Percentiles rank a stretch among this genome's conserved stretches.
Conservation (phyloP, 306 rosid genomes). For the Aeschynomene evenia region DNA sequence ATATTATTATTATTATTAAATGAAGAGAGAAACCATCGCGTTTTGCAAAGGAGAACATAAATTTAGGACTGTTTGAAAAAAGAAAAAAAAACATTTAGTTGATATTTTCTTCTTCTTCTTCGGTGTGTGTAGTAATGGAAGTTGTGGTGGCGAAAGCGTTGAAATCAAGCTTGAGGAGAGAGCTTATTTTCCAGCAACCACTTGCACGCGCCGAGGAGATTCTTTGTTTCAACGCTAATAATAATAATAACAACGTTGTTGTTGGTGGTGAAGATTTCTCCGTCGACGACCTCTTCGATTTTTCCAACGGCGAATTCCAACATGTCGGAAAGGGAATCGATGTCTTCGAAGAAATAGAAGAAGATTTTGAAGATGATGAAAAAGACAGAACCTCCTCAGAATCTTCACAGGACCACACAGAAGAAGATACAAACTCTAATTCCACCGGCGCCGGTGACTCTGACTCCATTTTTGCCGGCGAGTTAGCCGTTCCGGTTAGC, state of each 20-base stretch:
- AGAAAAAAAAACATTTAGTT: neutral
- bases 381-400: conserved; percentile 38
- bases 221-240: conserved; percentile 34
- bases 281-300: conserved; percentile 74
- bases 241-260: no score
- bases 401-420: conserved; percentile 37
- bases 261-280: conserved; percentile 69
- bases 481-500: conserved; percentile 68
- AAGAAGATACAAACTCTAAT: conserved; percentile 47
- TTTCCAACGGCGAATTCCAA: conserved; percentile 60
- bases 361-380: conserved; percentile 37
- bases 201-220: conserved; percentile 41
- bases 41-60: neutral
- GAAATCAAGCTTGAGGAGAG: conserved; percentile 61
- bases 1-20: neutral
- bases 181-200: conserved; percentile 44
- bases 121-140: conserved; percentile 54
- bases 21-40: neutral
- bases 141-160: conserved; percentile 65
- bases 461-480: conserved; percentile 52
- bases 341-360: conserved; percentile 41
- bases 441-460: conserved; percentile 45
- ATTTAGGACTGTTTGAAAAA: neutral
- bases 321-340: conserved; percentile 42
- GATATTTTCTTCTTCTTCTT: neutral